Evolutionary conservation across 1,139 yeast species (phyloP).

Genomic region (Hemisphaericaspora xylanilytica): DNA sequence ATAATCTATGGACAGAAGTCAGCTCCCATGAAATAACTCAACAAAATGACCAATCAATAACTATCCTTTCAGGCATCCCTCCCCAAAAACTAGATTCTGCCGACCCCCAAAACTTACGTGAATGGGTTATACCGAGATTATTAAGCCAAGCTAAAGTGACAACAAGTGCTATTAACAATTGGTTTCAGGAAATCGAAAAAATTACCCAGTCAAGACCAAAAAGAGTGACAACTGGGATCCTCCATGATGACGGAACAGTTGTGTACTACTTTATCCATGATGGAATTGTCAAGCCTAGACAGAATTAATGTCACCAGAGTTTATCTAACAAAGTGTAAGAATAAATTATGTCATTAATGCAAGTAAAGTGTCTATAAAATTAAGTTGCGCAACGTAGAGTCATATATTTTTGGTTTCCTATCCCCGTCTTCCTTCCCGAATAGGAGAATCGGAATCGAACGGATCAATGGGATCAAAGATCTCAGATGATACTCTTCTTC

Average conservation of each 20-base stretch:
- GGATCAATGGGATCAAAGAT: constrained; percentile 2
- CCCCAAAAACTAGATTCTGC: constrained; percentile 25
- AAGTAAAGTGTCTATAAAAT: neutral
- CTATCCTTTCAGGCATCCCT: constrained; percentile 30
- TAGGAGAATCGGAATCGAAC: no score
- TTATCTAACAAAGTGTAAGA: neutral
- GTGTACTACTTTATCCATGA: constrained; percentile 64
- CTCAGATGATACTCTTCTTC: constrained; percentile 1
- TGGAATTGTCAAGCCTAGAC: constrained; percentile 60
- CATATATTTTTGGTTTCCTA: no score
- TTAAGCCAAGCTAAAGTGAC: constrained; percentile 15
- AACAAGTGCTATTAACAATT: constrained; percentile 26
- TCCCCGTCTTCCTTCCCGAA: neutral
- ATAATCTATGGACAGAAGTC: constrained; percentile 53
- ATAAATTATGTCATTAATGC: neutral
- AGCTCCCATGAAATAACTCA: constrained; percentile 21
- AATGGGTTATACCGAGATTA: constrained; percentile 37
- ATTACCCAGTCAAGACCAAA: constrained; percentile 23
- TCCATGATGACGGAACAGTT: constrained; percentile 63
- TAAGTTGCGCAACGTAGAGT: neutral
- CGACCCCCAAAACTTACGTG: constrained; percentile 22
- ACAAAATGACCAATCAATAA: constrained; percentile 5
- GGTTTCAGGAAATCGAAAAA: constrained; percentile 27
- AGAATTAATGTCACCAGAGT: constrained; percentile 29
- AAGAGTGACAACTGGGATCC: constrained; percentile 53